These are phyloP conservation scores for Pisolithus microcarpus DNA, from an alignment of 768 basidiomycete genomes.

Conservation along the genomic window DNA sequence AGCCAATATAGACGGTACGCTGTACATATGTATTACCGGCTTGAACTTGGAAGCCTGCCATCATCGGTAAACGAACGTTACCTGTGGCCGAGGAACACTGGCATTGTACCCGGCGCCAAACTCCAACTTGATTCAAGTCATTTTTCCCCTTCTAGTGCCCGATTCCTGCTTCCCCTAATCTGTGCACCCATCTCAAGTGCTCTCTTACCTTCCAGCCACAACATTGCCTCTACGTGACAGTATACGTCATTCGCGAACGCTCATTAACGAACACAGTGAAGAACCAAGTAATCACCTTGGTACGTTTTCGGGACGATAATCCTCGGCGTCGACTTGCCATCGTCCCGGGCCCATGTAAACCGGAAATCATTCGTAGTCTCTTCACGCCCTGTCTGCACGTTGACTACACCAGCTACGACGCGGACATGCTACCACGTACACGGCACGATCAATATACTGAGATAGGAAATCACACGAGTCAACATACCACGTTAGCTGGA, in stretches of 20 bases:
- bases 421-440: constrained; percentile 49
- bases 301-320: constrained; percentile 66
- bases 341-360: constrained; percentile 60
- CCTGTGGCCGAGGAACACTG: not conserved
- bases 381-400: constrained; percentile 57
- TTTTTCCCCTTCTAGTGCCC: not conserved
- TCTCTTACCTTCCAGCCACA: constrained; percentile 73
- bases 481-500: constrained; percentile 54
- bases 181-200: constrained; percentile 64
- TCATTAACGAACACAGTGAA: not conserved
- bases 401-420: constrained; percentile 66
- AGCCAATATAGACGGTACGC: not conserved
- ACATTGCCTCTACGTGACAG: constrained; percentile 60
- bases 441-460: not conserved
- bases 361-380: constrained; percentile 70
- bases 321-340: constrained; percentile 30
- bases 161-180: constrained; percentile 36
- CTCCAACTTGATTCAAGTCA: not conserved
- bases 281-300: constrained; percentile 35
- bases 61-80: too few species aligned
- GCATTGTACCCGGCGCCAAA: not conserved
- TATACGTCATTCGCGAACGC: not conserved
- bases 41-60: too few species aligned
- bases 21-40: too few species aligned
- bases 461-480: not conserved